These are phyloP conservation scores for Fusarium secorum DNA, from an alignment of 2,329 filamentous ascomycete genomes.

Conservation along the genomic window DNA sequence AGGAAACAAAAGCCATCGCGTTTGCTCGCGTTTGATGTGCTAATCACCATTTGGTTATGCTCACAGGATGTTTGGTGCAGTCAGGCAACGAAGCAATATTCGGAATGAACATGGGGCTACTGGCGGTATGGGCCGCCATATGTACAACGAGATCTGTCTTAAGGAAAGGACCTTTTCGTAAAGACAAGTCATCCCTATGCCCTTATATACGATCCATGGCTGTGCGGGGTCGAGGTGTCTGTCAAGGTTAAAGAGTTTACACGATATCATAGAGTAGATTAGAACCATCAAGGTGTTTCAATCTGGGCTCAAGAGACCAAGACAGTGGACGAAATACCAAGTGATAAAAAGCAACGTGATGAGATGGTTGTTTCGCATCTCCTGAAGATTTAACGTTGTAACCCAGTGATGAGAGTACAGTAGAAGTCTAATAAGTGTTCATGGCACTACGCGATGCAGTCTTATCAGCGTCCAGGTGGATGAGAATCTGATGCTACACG, in stretches of 20 bases:
- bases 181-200: background rate
- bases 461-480: background rate
- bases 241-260: background rate
- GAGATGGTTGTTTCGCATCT: background rate
- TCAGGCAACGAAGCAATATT: background rate
- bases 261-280: background rate
- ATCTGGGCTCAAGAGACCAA: background rate
- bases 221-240: constrained; percentile 11
- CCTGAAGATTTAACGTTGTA: background rate
- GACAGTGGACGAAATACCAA: no score
- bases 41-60: background rate
- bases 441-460: background rate
- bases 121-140: background rate
- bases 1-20: background rate
- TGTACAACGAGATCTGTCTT: background rate
- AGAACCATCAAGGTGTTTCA: constrained; percentile 25
- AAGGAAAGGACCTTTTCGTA: background rate
- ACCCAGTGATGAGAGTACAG: background rate
- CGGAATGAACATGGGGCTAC: background rate
- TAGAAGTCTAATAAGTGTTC: background rate
- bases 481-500: background rate
- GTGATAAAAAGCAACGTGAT: background rate
- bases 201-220: constrained; percentile 20
- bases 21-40: background rate
- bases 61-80: background rate